Conservation (phyloP, 768 basidiomycete species). For the Leccinum subgranulosum region DNA sequence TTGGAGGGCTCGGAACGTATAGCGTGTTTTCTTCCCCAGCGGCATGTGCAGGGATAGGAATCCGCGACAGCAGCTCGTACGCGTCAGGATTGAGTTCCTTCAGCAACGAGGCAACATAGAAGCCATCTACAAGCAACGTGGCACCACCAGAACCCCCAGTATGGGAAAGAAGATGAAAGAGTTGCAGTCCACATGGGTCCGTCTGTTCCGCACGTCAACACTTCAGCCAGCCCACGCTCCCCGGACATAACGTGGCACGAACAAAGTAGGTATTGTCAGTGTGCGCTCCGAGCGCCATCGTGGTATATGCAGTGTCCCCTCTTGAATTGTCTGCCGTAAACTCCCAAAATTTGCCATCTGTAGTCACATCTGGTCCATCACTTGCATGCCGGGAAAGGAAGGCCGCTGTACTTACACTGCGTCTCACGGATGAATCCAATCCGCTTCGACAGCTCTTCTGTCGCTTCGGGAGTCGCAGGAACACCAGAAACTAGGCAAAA, state of each 20-base stretch:
- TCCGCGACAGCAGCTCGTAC: slow-evolving; percentile 63
- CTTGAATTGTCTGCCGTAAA: slow-evolving; percentile 89
- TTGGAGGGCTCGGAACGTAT: slow-evolving; percentile 54
- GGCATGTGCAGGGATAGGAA: slow-evolving; percentile 80
- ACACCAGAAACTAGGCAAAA: slow-evolving; percentile 86
- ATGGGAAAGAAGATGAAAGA: slow-evolving; percentile 91
- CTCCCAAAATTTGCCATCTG: slow-evolving; percentile 96
- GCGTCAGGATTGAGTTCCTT: slow-evolving; percentile 66
- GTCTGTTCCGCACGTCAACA: slow-evolving; percentile 45
- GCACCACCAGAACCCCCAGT: slow-evolving; percentile 79
- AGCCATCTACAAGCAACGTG: slow-evolving; percentile 93
- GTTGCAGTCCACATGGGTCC: slow-evolving; percentile 91
- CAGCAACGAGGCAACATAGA: slow-evolving; percentile 83
- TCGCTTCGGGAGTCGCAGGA: slow-evolving; percentile 77
- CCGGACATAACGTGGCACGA: slow-evolving; percentile 6
- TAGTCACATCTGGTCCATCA: slow-evolving; percentile 36
- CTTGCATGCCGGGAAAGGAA: slow-evolving; percentile 1
- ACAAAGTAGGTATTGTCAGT: slow-evolving; percentile 64
- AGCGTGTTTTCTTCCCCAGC: slow-evolving; percentile 68
- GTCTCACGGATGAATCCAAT: slow-evolving; percentile 92
- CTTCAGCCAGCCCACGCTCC: slow-evolving; percentile 10
- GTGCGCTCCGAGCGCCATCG: slow-evolving; percentile 82
- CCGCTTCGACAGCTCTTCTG: slow-evolving; percentile 69
- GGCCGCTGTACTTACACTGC: slow-evolving; percentile 41
- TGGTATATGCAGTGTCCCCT: slow-evolving; percentile 94